Evolutionary conservation across 257 asterid genomes (phyloP).

Genomic region (Voacanga thouarsii): DNA sequence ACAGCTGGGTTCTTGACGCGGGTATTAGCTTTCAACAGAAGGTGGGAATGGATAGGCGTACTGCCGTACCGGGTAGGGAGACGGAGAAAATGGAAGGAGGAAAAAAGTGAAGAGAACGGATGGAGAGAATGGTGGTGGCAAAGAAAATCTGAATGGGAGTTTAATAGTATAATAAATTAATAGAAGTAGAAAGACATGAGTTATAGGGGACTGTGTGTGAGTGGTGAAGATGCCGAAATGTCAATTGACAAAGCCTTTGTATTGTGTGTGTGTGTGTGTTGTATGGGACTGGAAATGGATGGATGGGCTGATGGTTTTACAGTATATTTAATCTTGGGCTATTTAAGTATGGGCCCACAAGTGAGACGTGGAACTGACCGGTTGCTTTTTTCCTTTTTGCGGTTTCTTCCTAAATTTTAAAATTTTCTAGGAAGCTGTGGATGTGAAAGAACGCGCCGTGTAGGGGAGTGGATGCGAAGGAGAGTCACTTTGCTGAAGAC

Average conservation of each 20-base stretch:
- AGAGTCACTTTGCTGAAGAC: background rate
- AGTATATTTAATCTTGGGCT: conserved; percentile 1
- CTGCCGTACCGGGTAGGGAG: conserved; percentile 2
- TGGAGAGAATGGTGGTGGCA: conserved; percentile 47
- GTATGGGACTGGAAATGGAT: background rate
- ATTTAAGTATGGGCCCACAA: conserved; percentile 11
- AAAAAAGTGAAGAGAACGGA: conserved; percentile 15
- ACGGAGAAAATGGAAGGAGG: conserved; percentile 18
- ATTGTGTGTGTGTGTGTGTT: background rate
- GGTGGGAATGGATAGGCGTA: background rate
- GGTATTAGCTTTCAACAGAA: background rate
- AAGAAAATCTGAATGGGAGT: conserved; percentile 44
- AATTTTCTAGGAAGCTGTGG: background rate
- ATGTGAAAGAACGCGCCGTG: conserved; percentile 13
- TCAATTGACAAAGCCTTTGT: conserved; percentile 25
- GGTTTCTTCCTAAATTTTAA: background rate
- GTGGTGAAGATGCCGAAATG: conserved; percentile 25
- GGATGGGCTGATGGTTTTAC: background rate
- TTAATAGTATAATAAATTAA: conserved; percentile 19
- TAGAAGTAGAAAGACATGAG: conserved; percentile 40
- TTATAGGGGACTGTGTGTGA: conserved; percentile 11
- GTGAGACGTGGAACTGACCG: conserved; percentile 18
- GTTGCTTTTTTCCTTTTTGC: background rate
- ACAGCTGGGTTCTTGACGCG: background rate
- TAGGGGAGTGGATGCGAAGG: background rate